Percentiles rank a stretch among this genome's conserved stretches.
These are phyloP conservation scores for Apiospora malaysiana DNA, from an alignment of 2,329 filamentous ascomycete genomes.

Conservation along the genomic window DNA sequence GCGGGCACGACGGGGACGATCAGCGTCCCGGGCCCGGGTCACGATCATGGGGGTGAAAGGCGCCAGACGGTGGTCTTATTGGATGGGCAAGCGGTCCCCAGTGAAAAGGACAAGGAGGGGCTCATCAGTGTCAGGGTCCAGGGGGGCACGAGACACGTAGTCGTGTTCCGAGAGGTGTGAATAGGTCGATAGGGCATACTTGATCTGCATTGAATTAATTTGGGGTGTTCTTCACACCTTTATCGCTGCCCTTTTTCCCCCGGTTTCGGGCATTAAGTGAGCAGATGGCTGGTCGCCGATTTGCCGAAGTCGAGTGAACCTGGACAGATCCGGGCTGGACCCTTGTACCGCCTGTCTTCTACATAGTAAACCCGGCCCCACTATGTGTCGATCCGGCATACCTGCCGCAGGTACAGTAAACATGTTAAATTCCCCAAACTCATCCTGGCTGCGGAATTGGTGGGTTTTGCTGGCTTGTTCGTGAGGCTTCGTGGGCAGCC, in stretches of 20 bases:
- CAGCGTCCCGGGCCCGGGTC: constrained; percentile 27
- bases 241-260: neutral
- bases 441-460: no score
- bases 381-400: neutral
- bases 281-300: neutral
- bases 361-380: neutral
- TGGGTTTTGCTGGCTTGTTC: no score
- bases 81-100: constrained; percentile 21
- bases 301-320: neutral
- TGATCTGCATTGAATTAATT: neutral
- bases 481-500: no score
- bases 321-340: neutral
- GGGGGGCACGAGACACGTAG: constrained; percentile 21
- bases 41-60: neutral
- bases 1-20: constrained; percentile 37
- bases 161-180: constrained; percentile 8
- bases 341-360: neutral
- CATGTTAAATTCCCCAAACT: no score
- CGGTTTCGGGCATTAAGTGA: neutral
- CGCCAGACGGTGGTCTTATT: neutral
- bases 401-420: no score
- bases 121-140: constrained; percentile 15
- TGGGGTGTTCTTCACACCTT: neutral
- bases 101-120: neutral
- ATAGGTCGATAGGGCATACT: neutral